These are phyloP conservation scores for Oenanthe javanica DNA, from an alignment of 140 eudicot species.

Conservation along the genomic window DNA sequence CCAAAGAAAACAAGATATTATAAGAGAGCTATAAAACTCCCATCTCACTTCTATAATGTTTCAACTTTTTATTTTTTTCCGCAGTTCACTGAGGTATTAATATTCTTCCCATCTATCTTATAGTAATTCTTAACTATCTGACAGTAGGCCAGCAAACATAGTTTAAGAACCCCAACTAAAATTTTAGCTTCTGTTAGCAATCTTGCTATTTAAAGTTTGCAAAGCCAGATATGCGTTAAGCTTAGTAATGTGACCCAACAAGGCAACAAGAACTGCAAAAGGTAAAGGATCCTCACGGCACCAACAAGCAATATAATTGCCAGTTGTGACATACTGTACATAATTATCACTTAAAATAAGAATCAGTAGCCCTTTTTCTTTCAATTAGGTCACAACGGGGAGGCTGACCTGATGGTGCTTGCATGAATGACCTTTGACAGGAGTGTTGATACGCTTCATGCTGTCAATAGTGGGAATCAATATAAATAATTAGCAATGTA, in stretches of 20 bases:
- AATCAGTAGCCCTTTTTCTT: neutral
- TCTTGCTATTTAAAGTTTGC: neutral
- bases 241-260: neutral
- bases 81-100: neutral
- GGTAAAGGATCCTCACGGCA: neutral
- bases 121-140: neutral
- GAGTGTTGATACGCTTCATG: slow-evolving; percentile 55
- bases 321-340: neutral
- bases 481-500: slow-evolving; percentile 9
- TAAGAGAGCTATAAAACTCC: neutral
- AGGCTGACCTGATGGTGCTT: slow-evolving; percentile 71
- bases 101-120: neutral
- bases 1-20: neutral
- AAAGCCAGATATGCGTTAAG: neutral
- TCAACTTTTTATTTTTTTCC: neutral
- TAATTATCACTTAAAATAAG: neutral
- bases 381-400: neutral
- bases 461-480: slow-evolving; percentile 30
- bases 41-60: neutral
- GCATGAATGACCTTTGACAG: slow-evolving; percentile 81
- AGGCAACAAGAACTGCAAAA: neutral
- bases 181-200: neutral
- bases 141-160: neutral
- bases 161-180: neutral
- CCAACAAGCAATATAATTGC: neutral